phyloP scores from a whole-genome alignment of 2,329 filamentous ascomycete genomes.

The Thermomyces lanuginosus region DNA sequence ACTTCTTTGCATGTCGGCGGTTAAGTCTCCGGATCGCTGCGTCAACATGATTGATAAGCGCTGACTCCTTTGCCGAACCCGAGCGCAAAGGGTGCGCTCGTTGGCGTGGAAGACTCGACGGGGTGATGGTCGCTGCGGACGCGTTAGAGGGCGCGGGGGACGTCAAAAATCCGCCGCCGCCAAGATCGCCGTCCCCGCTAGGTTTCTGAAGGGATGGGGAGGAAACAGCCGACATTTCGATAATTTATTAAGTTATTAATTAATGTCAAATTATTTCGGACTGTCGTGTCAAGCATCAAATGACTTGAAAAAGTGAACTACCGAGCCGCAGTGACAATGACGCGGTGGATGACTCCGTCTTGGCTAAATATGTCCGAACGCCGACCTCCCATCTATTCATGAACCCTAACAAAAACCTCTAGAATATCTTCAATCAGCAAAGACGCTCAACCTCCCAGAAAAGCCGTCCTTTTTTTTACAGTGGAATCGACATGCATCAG shows the following conservation, averaged over 20 bases:
- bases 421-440: too few species aligned
- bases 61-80: slow-evolving; percentile 42
- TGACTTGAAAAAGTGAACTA: too few species aligned
- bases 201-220: background rate
- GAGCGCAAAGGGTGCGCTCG: slow-evolving; percentile 36
- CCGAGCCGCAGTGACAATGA: too few species aligned
- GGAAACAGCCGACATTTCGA: slow-evolving; percentile 12
- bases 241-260: too few species aligned
- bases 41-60: slow-evolving; percentile 42
- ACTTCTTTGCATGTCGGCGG: slow-evolving; percentile 37
- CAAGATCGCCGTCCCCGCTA: background rate
- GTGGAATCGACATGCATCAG: slow-evolving; percentile 36
- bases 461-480: too few species aligned
- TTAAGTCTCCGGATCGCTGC: slow-evolving; percentile 35
- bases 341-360: too few species aligned
- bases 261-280: too few species aligned
- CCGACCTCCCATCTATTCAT: too few species aligned
- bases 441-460: background rate
- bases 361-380: too few species aligned
- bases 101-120: slow-evolving; percentile 34
- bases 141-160: slow-evolving; percentile 35
- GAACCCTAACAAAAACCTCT: too few species aligned
- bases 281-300: too few species aligned
- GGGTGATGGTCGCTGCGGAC: slow-evolving; percentile 21
- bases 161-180: slow-evolving; percentile 31